Percentiles rank a stretch among this genome's conserved stretches.
These are phyloP conservation scores for Cymbidium sinense DNA, from an alignment of 106 monocot species.

Conservation along the genomic window DNA sequence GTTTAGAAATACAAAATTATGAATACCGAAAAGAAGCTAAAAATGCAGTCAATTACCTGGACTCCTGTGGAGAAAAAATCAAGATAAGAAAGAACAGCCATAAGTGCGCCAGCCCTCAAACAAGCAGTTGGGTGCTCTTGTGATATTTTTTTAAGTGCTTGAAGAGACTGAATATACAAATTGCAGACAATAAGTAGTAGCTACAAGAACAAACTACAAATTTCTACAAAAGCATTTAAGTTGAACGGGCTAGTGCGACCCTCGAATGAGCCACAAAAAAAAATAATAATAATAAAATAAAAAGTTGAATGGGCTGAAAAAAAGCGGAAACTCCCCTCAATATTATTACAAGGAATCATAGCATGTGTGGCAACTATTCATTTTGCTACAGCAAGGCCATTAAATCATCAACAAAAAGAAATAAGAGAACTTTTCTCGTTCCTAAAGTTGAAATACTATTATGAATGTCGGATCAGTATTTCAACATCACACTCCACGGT, in stretches of 20 bases:
- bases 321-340: background rate
- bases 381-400: background rate
- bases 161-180: slow-evolving; percentile 56
- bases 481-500: background rate
- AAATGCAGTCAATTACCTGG: slow-evolving; percentile 48
- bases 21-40: background rate
- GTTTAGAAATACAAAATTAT: background rate
- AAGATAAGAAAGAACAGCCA: slow-evolving; percentile 98
- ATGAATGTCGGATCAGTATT: background rate
- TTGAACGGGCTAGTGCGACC: background rate
- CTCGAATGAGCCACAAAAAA: no score
- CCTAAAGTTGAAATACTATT: background rate
- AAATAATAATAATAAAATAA: no score
- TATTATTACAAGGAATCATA: background rate
- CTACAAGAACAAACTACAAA: background rate
- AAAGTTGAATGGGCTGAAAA: background rate
- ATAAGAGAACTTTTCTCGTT: background rate
- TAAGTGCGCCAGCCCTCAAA: slow-evolving; percentile 94
- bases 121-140: slow-evolving; percentile 95
- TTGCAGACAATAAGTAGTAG: background rate
- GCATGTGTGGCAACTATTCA: background rate
- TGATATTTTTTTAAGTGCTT: slow-evolving; percentile 99
- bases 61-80: slow-evolving; percentile 99
- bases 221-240: background rate
- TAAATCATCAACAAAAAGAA: background rate